phyloP scores from a whole-genome alignment of 257 asterid species.

The Eucommia ulmoides region DNA sequence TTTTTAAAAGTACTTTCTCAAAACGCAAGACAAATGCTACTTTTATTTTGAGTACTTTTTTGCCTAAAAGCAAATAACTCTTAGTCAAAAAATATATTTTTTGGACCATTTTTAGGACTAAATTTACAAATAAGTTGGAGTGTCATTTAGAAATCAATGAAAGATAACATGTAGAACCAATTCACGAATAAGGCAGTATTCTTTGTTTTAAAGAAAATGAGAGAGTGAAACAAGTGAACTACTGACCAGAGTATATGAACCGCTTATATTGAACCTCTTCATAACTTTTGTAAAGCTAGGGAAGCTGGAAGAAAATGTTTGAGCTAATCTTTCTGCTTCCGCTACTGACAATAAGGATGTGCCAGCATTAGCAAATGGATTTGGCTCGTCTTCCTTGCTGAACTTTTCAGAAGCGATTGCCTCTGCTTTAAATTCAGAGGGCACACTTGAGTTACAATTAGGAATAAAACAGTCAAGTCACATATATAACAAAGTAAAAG shows the following conservation, averaged over 20 bases:
- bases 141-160: too few species aligned
- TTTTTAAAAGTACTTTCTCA: too few species aligned
- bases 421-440: constrained; percentile 32
- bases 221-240: constrained; percentile 2
- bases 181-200: too few species aligned
- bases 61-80: too few species aligned
- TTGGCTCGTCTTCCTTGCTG: constrained; percentile 20
- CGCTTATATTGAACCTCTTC: constrained; percentile 85
- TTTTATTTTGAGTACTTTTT: too few species aligned
- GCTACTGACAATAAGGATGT: constrained; percentile 41
- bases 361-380: background rate
- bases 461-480: too few species aligned
- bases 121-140: too few species aligned
- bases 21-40: too few species aligned
- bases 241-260: constrained; percentile 88
- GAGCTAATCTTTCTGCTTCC: constrained; percentile 72
- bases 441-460: background rate
- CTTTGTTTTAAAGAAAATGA: background rate
- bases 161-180: too few species aligned
- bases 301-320: constrained; percentile 52
- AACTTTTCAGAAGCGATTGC: constrained; percentile 19
- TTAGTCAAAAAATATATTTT: too few species aligned
- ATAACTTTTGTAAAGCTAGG: constrained; percentile 73
- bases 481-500: too few species aligned
- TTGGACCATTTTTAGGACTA: too few species aligned